Evolutionary conservation across 768 basidiomycete species (phyloP).

Genomic region (Amanita pseudoporphyria): DNA sequence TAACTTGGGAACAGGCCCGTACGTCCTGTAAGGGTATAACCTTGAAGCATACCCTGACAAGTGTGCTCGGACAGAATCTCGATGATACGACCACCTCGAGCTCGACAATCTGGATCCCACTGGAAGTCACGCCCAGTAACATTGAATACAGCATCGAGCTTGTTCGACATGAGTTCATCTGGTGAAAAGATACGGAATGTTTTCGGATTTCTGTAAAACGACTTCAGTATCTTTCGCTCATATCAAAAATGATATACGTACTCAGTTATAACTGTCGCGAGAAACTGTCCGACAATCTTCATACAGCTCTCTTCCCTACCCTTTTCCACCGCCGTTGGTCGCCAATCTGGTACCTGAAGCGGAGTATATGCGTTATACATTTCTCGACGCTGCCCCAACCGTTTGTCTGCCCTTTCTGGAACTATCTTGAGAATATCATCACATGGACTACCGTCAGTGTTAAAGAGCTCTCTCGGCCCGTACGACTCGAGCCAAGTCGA

Average conservation of each 20-base stretch:
- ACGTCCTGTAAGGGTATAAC: slow-evolving; percentile 84
- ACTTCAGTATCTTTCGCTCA: background rate
- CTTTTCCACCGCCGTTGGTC: slow-evolving; percentile 35
- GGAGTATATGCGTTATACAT: slow-evolving; percentile 53
- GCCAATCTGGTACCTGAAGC: slow-evolving; percentile 62
- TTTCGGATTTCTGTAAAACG: slow-evolving; percentile 49
- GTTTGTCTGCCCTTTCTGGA: slow-evolving; percentile 44
- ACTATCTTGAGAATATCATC: slow-evolving; percentile 49
- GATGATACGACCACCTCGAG: slow-evolving; percentile 70
- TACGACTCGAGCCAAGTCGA: slow-evolving; percentile 72
- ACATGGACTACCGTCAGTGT: slow-evolving; percentile 39
- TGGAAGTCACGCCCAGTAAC: slow-evolving; percentile 69
- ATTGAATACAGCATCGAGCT: slow-evolving; percentile 74
- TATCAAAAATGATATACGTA: slow-evolving; percentile 18
- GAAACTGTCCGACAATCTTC: slow-evolving; percentile 53
- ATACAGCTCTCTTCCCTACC: slow-evolving; percentile 66
- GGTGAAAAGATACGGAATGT: slow-evolving; percentile 87
- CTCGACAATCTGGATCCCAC: slow-evolving; percentile 66
- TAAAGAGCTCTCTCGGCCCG: slow-evolving; percentile 57
- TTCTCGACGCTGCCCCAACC: slow-evolving; percentile 64
- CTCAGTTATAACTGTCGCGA: slow-evolving; percentile 48
- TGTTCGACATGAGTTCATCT: slow-evolving; percentile 82
- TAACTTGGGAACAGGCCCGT: slow-evolving; percentile 85
- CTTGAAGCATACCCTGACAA: slow-evolving; percentile 86
- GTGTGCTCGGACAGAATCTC: slow-evolving; percentile 89